phyloP scores from a whole-genome alignment of 108 stramenopile genomes.

The Skeletonema marinoi region DNA sequence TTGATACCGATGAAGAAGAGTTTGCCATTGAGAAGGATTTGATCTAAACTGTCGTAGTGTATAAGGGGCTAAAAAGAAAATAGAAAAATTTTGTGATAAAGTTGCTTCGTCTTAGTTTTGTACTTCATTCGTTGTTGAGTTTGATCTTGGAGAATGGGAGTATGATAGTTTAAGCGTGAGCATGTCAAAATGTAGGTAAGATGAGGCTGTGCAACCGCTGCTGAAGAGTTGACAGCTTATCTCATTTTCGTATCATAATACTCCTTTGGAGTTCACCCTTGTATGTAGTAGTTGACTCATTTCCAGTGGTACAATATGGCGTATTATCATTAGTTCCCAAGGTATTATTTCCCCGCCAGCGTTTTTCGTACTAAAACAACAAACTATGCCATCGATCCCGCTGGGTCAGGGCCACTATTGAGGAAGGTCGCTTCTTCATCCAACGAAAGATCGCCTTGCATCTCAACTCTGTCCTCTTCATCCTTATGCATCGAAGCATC shows the following conservation, averaged over 20 bases:
- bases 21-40: slow-evolving; percentile 95
- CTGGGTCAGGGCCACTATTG: slow-evolving; percentile 10
- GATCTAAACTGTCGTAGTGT: slow-evolving; percentile 56
- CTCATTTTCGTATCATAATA: too few relatives aligned
- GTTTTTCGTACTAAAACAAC: neutral
- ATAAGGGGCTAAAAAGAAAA: neutral
- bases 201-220: too few relatives aligned
- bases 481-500: slow-evolving; percentile 93
- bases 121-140: neutral
- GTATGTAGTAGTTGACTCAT: too few relatives aligned
- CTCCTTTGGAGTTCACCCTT: too few relatives aligned
- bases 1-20: slow-evolving; percentile 94
- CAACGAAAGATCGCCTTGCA: slow-evolving; percentile 76
- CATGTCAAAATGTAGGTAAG: too few relatives aligned
- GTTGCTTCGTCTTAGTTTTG: neutral
- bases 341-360: neutral
- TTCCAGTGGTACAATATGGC: too few relatives aligned
- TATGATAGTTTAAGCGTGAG: too few relatives aligned
- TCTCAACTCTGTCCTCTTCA: slow-evolving; percentile 80
- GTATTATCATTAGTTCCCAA: neutral
- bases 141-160: too few relatives aligned
- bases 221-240: too few relatives aligned
- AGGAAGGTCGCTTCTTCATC: slow-evolving; percentile 46
- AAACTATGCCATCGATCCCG: neutral
- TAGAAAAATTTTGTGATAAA: neutral